Base-by-base conservation (phyloP, 345 rosid species). In the Hibiscus trionum region DNA sequence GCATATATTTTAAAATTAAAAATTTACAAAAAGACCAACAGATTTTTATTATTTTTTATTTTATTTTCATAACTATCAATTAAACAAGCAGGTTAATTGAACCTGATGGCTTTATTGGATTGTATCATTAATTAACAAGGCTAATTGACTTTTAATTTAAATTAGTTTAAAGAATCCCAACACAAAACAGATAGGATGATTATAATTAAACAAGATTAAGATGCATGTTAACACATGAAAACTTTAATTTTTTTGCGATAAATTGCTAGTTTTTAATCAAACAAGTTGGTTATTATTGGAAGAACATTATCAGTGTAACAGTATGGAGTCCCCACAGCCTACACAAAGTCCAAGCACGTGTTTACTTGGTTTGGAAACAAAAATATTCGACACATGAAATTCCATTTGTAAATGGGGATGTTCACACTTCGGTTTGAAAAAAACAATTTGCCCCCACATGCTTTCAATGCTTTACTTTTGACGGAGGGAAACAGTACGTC, bases 11-110 rank as follows among this genome's bases (percentile, higher is more conserved):
- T 33, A 14, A 33, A 61, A 14, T 12, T 14, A 60, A 12, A 52
- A 12, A 5, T 2, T 7, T 31, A 61, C 11, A 37, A n/a, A n/a
- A 37, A 33, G 1, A 33, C 66, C 35, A 11, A 16, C 4, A 21
- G 42, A n/a, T 33, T 17, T 9, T 62, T 46, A 7, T n/a, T 62
- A 2, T 33, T 61, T 4, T 33, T 31, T 31, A 31, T 31, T 31
- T 31, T 31, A 27, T 61, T 6, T 61, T 4, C 9, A 33, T 61
- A 61, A 16, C 11, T 12, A 16, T 61, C 44, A 7, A 31, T 16
- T 15, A 62, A 62, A 17, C 26, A 60, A 21, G n/a, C 35, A 66
- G 35, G 70, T 66, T 66, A 65, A 44, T 44, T 66, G 70, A 46
- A 66, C 14, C 70, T 12, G 70, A 6, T 12, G 19, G 56, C 6